phyloP scores from a whole-genome alignment of 495 filamentous ascomycete genomes.

The Hyaloscypha variabilis region DNA sequence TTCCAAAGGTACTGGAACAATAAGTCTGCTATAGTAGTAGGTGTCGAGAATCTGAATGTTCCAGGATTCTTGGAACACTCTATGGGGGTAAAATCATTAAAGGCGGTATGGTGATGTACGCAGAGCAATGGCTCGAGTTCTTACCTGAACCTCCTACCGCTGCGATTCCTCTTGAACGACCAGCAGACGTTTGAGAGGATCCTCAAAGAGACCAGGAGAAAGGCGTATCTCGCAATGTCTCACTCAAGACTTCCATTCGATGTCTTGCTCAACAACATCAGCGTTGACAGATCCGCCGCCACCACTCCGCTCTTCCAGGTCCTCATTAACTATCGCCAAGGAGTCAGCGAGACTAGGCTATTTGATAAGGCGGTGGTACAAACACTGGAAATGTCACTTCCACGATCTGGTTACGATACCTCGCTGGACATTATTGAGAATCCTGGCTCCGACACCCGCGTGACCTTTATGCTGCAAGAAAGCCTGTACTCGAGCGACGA shows the following conservation, averaged over 20 bases:
- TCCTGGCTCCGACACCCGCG: not conserved
- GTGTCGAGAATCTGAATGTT: no score
- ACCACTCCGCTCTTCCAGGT: constrained; percentile 41
- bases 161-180: constrained; percentile 18
- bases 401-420: constrained; percentile 9
- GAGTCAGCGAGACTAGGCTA: constrained; percentile 14
- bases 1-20: no score
- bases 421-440: constrained; percentile 14
- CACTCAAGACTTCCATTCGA: constrained; percentile 48
- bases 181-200: constrained; percentile 18
- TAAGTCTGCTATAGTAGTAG: no score
- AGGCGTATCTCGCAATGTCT: constrained; percentile 3
- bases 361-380: constrained; percentile 12
- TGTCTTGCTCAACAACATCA: constrained; percentile 38
- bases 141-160: constrained; percentile 32
- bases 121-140: no score
- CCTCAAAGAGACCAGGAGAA: not conserved
- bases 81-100: no score
- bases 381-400: not conserved
- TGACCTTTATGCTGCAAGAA: constrained; percentile 6
- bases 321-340: constrained; percentile 40
- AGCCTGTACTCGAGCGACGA: constrained; percentile 25
- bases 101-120: no score
- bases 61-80: no score
- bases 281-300: constrained; percentile 21